Percentiles rank a stretch among this genome's conserved stretches.
Conservation (phyloP, 2,329 filamentous ascomycete genomes). For the Microsporum ferrugineum region DNA sequence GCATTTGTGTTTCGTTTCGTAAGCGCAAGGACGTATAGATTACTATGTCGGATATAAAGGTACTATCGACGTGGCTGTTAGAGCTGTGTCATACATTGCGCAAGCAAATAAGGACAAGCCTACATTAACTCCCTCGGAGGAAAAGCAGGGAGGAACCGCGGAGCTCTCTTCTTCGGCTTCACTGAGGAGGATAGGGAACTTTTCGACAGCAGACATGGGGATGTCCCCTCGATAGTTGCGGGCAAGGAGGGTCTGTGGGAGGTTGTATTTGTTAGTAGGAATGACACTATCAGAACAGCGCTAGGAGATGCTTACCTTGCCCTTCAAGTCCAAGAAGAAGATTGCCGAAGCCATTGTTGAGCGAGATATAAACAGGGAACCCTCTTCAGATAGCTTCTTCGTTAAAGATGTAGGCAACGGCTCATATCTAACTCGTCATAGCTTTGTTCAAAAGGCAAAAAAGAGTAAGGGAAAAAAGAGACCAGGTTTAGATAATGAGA, state of each 20-base stretch:
- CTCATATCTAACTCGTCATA: not conserved
- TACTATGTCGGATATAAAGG: conserved; percentile 98
- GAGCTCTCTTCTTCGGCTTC: conserved; percentile 99
- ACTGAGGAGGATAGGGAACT: conserved; percentile 88
- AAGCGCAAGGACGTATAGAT: conserved; percentile 92
- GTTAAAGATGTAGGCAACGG: not conserved
- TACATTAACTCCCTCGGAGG: conserved; percentile 95
- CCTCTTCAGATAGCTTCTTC: not conserved
- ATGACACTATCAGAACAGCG: not conserved
- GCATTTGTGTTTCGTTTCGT: conserved; percentile 99
- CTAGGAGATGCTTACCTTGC: conserved; percentile 57
- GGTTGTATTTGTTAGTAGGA: not conserved
- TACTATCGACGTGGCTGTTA: conserved; percentile 47
- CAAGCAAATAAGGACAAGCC: conserved; percentile 26
- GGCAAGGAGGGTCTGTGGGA: conserved; percentile 75
- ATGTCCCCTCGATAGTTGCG: conserved; percentile 98
- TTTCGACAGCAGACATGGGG: conserved; percentile 97
- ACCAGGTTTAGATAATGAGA: not conserved
- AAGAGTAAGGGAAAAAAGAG: not conserved
- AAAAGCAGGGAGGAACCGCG: conserved; percentile 94
- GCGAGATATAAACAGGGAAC: not conserved
- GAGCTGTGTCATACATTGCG: not conserved
- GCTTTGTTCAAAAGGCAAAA: not conserved
- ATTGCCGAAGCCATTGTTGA: conserved; percentile 80
- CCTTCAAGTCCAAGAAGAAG: conserved; percentile 99